Evolutionary conservation across 306 rosid species (phyloP).

Genomic region (Luffa aegyptiaca): DNA sequence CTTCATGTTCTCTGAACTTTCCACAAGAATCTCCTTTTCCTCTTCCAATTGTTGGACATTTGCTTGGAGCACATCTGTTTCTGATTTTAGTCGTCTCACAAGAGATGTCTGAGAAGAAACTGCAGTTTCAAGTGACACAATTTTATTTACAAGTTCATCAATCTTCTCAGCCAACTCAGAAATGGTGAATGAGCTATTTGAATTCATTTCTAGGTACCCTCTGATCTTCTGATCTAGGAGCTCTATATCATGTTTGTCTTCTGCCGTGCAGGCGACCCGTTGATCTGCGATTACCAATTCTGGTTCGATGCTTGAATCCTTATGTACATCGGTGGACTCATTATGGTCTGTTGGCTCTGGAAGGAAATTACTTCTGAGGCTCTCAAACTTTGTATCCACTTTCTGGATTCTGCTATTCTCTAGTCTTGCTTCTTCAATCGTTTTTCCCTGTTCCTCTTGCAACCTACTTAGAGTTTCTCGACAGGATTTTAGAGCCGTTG

Average conservation of each 20-base stretch:
- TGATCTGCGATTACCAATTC: conserved; percentile 21
- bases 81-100: conserved; percentile 47
- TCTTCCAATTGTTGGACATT: conserved; percentile 47
- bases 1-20: conserved; percentile 36
- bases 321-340: not conserved
- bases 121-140: conserved; percentile 49
- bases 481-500: conserved; percentile 74
- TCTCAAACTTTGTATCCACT: conserved; percentile 34
- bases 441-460: conserved; percentile 38
- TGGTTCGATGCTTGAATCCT: conserved; percentile 7
- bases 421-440: conserved; percentile 45
- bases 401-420: conserved; percentile 37
- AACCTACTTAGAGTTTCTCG: conserved; percentile 45
- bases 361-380: conserved; percentile 28
- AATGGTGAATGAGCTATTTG: conserved; percentile 34
- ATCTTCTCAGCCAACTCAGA: conserved; percentile 64
- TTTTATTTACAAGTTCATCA: conserved; percentile 64
- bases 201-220: conserved; percentile 31
- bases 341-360: conserved; percentile 8
- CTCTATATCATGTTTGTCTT: conserved; percentile 10
- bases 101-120: conserved; percentile 54
- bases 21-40: conserved; percentile 47
- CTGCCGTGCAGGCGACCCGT: conserved; percentile 14
- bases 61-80: conserved; percentile 51
- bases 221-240: conserved; percentile 16